A percentile compares a stretch with the other conserved stretches of the same genome.
phyloP scores from a whole-genome alignment of 2,329 filamentous ascomycete species.

The Metarhizium album region DNA sequence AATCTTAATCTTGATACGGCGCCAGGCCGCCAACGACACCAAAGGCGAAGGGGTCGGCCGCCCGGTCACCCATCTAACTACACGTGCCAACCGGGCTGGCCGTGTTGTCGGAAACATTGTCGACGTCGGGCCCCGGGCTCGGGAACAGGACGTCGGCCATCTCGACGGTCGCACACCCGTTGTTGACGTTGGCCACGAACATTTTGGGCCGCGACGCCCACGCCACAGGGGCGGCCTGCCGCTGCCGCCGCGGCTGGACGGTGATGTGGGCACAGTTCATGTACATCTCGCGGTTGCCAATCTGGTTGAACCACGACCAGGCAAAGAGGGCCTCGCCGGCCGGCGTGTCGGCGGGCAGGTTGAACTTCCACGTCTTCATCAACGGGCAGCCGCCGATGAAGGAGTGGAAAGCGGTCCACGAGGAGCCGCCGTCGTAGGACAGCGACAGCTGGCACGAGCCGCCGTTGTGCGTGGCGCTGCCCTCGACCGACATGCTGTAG shows the following conservation, averaged over 20 bases:
- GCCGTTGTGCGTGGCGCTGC: conserved; percentile 53
- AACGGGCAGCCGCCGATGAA: conserved; percentile 45
- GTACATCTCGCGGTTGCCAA: conserved; percentile 77
- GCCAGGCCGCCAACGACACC: no score
- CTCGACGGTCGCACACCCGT: conserved; percentile 48
- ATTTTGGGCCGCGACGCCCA: conserved; percentile 53
- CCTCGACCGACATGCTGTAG: conserved; percentile 54
- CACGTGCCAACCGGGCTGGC: conserved; percentile 26
- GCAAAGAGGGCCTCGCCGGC: conserved; percentile 52
- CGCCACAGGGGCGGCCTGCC: neutral
- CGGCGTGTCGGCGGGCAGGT: conserved; percentile 53
- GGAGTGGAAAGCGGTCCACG: conserved; percentile 57
- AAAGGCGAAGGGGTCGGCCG: no score
- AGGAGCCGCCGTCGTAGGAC: conserved; percentile 59
- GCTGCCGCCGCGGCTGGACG: conserved; percentile 32
- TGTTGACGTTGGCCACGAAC: conserved; percentile 59
- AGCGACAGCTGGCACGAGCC: conserved; percentile 69
- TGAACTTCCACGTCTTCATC: conserved; percentile 50
- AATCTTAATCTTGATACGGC: neutral
- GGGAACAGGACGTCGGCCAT: conserved; percentile 53
- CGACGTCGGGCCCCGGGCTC: conserved; percentile 48
- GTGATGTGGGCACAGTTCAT: conserved; percentile 72
- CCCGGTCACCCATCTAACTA: neutral
- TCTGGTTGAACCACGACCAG: conserved; percentile 69
- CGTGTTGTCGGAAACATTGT: conserved; percentile 24